These are phyloP conservation scores for Capsicum pubescens DNA, from an alignment of 257 asterid species.

Conservation along the genomic window DNA sequence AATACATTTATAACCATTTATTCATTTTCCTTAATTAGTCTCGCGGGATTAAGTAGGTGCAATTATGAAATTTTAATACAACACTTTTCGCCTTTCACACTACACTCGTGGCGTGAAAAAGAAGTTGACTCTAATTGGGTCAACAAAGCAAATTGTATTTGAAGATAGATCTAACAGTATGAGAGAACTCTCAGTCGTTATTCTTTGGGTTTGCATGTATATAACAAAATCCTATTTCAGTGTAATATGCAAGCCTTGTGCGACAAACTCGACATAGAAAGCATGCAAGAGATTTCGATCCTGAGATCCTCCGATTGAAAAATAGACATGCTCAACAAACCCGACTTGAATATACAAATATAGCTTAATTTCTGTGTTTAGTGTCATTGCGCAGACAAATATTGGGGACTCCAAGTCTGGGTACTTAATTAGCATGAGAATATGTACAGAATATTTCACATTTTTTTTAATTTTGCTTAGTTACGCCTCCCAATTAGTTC, in stretches of 20 bases:
- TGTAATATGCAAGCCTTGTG: background rate
- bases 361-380: background rate
- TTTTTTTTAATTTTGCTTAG: background rate
- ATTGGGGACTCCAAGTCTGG: background rate
- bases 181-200: background rate
- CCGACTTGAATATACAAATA: background rate
- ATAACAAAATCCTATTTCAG: background rate
- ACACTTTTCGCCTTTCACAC: background rate
- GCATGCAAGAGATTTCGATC: fast-evolving
- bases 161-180: background rate
- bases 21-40: background rate
- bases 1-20: too few species aligned
- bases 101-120: background rate
- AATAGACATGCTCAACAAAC: background rate
- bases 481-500: background rate
- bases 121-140: background rate
- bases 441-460: background rate
- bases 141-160: background rate
- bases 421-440: background rate
- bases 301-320: background rate
- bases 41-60: background rate
- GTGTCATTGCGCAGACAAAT: background rate
- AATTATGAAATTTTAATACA: background rate
- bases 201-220: background rate
- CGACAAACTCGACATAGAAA: background rate